Evolutionary conservation across 1,139 yeast genomes (phyloP).

Genomic region (Pichia sp.): DNA sequence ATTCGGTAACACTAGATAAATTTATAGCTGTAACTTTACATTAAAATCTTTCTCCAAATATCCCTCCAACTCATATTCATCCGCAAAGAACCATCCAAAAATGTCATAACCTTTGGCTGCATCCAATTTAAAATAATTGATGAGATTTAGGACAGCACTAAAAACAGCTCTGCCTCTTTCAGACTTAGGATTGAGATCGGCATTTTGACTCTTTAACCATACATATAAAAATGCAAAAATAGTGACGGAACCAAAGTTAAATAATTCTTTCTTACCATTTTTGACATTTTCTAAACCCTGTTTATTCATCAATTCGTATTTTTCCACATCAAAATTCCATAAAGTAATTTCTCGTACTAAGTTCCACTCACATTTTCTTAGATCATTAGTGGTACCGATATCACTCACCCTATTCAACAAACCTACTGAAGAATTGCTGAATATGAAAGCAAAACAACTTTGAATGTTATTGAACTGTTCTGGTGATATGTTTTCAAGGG

Average conservation of each 20-base stretch:
- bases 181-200: conserved; percentile 4
- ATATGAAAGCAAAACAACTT: conserved; percentile 15
- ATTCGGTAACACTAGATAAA: neutral
- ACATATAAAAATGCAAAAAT: conserved; percentile 17
- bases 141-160: conserved; percentile 13
- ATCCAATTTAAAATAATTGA: conserved; percentile 18
- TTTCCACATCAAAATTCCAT: conserved; percentile 6
- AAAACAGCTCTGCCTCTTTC: conserved; percentile 13
- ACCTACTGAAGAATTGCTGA: neutral
- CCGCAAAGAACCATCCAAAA: conserved; percentile 23
- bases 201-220: conserved; percentile 20
- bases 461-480: conserved; percentile 18
- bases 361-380: conserved; percentile 10
- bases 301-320: conserved; percentile 11
- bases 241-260: conserved; percentile 16
- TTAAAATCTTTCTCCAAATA: conserved; percentile 15
- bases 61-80: conserved; percentile 18
- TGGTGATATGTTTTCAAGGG: conserved; percentile 13
- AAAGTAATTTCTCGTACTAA: conserved; percentile 11
- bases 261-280: conserved; percentile 5
- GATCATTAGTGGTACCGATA: conserved; percentile 4
- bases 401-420: conserved; percentile 1
- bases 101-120: conserved; percentile 14
- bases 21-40: conserved; percentile 4
- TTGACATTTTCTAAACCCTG: conserved; percentile 1